A percentile compares a stretch with the other conserved stretches of the same genome.
Evolutionary conservation across 202 grass and related monocot species (phyloP).

Genomic region (Panicum virgatum): DNA sequence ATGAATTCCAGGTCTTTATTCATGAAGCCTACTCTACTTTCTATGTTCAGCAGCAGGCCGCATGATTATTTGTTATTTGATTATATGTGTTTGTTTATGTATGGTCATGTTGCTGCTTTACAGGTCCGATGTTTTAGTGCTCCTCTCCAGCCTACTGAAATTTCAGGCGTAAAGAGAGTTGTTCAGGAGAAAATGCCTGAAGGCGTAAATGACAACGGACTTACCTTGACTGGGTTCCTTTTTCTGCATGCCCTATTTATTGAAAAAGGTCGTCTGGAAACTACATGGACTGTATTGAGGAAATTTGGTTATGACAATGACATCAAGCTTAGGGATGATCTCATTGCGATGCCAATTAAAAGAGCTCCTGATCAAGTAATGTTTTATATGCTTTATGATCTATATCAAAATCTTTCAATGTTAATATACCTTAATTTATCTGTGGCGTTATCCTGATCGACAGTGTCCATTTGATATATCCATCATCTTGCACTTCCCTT

Average conservation of each 20-base stretch:
- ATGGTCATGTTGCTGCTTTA: constrained; percentile 18
- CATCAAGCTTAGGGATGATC: constrained; percentile 92
- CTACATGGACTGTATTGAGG: constrained; percentile 94
- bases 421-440: background rate
- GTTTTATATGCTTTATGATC: constrained; percentile 13
- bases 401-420: background rate
- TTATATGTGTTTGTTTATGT: constrained; percentile 2
- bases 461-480: too few species aligned
- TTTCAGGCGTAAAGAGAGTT: constrained; percentile 87
- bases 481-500: background rate
- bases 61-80: background rate
- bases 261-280: constrained; percentile 95
- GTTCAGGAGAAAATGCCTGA: constrained; percentile 97
- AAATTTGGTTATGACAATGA: constrained; percentile 98
- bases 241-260: constrained; percentile 97
- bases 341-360: constrained; percentile 72
- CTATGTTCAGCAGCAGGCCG: background rate
- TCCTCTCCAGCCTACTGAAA: constrained; percentile 90
- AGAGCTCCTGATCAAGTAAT: constrained; percentile 93
- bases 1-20: constrained; percentile 85
- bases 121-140: constrained; percentile 92
- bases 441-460: background rate
- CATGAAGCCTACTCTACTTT: background rate
- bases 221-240: constrained; percentile 93
- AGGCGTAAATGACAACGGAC: constrained; percentile 77